Conservation (phyloP, 306 rosid species). For the Malus sieversii region DNA sequence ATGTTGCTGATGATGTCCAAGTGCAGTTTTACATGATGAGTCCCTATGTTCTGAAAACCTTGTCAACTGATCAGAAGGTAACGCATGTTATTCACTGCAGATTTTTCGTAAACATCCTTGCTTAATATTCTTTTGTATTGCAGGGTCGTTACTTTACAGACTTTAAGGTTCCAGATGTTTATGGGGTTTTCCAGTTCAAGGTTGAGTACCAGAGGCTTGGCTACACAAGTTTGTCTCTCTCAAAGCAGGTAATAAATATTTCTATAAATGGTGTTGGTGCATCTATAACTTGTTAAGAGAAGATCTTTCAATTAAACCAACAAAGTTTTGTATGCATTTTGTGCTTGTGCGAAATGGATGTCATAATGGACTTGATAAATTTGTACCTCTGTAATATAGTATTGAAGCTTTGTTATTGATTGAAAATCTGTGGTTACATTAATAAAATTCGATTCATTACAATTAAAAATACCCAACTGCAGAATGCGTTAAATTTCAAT, state of each 20-base stretch:
- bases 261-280: neutral
- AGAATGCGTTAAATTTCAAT: neutral
- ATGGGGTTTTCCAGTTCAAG: conserved; percentile 99
- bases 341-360: no score
- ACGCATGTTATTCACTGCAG: neutral
- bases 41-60: conserved; percentile 88
- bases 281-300: neutral
- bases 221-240: conserved; percentile 65
- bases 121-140: conserved; percentile 1
- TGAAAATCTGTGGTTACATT: neutral
- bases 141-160: conserved; percentile 77
- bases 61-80: conserved; percentile 75
- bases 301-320: neutral
- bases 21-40: conserved; percentile 99
- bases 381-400: neutral
- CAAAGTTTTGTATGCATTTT: neutral
- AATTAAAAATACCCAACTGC: neutral
- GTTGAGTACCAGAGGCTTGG: conserved; percentile 88
- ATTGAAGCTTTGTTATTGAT: neutral
- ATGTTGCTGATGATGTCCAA: conserved; percentile 82
- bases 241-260: conserved; percentile 68
- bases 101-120: neutral
- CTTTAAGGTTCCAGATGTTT: conserved; percentile 95
- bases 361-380: neutral
- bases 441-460: neutral